Evolutionary conservation across 495 filamentous ascomycete genomes (phyloP).

Genomic region (Penicillium coprophilum): DNA sequence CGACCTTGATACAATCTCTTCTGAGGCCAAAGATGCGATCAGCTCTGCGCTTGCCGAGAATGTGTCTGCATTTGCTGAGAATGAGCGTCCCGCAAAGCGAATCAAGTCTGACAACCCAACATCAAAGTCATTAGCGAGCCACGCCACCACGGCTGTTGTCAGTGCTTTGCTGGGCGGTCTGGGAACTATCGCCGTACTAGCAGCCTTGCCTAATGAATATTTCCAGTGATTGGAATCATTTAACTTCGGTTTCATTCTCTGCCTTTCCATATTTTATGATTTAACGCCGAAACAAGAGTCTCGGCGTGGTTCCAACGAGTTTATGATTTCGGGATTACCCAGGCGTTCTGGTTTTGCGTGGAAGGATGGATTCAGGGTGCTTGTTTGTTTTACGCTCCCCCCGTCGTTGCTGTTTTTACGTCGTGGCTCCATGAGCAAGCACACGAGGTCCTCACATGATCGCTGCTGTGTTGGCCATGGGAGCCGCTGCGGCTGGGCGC

Average conservation of each 20-base stretch:
- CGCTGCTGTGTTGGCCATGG: neutral
- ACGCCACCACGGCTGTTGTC: constrained; percentile 45
- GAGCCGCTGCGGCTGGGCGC: neutral
- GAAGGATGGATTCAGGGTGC: neutral
- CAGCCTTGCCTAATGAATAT: constrained; percentile 45
- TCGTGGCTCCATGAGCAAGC: neutral
- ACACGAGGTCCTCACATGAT: neutral
- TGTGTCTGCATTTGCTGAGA: neutral
- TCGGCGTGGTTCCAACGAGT: constrained; percentile 6
- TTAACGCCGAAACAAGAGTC: neutral
- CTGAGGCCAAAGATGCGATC: constrained; percentile 20
- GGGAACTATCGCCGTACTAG: constrained; percentile 50
- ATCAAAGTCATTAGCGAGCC: constrained; percentile 31
- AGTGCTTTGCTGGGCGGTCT: constrained; percentile 50
- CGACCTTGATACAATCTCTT: constrained; percentile 20
- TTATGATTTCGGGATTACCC: constrained; percentile 1
- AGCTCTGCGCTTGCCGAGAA: constrained; percentile 20
- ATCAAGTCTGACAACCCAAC: constrained; percentile 24
- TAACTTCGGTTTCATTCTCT: neutral
- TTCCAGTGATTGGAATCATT: constrained; percentile 25
- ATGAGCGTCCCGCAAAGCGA: constrained; percentile 35
- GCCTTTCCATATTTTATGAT: constrained; percentile 2
- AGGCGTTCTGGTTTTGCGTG: constrained; percentile 7
- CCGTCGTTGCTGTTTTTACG: neutral
- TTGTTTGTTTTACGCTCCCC: neutral